Evolutionary conservation across 2,329 filamentous ascomycete species (phyloP).

Genomic region (Claviceps purpurea): DNA sequence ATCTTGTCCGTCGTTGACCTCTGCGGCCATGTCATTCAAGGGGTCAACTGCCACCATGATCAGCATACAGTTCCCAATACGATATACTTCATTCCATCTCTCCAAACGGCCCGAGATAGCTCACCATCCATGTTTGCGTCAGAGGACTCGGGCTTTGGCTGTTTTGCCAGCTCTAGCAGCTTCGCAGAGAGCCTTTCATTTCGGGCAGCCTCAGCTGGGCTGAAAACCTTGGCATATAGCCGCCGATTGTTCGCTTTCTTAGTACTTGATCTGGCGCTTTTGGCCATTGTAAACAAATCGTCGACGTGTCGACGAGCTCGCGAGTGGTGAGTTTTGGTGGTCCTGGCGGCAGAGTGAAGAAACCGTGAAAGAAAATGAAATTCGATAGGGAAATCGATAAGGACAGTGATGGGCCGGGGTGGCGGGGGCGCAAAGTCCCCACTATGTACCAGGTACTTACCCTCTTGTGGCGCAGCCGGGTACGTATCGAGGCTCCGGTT

Average conservation of each 20-base stretch:
- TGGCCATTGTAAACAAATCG: constrained; percentile 54
- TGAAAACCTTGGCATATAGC: constrained; percentile 71
- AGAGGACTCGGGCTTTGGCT: constrained; percentile 52
- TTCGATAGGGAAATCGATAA: background rate
- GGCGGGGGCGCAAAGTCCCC: too few relatives aligned
- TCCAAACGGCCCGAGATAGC: constrained; percentile 5
- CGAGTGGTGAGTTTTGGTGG: background rate
- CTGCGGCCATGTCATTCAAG: constrained; percentile 16
- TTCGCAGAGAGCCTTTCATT: constrained; percentile 76
- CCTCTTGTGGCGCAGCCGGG: background rate
- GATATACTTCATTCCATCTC: background rate
- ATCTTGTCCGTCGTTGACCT: constrained; percentile 18
- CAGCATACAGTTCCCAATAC: background rate
- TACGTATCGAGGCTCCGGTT: too few relatives aligned
- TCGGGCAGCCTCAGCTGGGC: constrained; percentile 65
- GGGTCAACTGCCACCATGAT: constrained; percentile 5
- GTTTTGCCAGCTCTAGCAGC: constrained; percentile 64
- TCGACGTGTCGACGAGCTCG: background rate
- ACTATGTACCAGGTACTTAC: too few relatives aligned
- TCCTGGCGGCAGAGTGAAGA: background rate
- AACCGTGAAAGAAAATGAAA: background rate
- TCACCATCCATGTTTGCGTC: constrained; percentile 36
- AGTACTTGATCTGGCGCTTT: constrained; percentile 65
- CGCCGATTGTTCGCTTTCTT: constrained; percentile 73
- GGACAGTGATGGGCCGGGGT: background rate